phyloP scores from a whole-genome alignment of 179 eudicot genomes.

The Spergularia azorica region DNA sequence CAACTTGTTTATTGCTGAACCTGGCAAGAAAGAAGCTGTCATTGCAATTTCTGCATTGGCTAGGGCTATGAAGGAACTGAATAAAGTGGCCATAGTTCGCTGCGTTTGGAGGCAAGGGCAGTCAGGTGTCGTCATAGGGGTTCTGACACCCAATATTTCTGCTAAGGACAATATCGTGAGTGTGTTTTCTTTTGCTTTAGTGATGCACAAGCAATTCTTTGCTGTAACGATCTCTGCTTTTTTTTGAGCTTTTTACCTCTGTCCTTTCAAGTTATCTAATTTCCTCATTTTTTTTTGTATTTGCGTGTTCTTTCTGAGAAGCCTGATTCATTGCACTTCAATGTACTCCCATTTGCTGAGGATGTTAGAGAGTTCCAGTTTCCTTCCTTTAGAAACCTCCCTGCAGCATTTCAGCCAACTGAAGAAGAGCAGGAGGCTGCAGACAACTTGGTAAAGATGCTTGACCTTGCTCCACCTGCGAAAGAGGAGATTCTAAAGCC shows the following conservation, averaged over 20 bases:
- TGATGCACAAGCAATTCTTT: neutral
- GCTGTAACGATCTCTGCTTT: neutral
- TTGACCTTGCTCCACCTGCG: conserved; percentile 83
- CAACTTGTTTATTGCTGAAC: conserved; percentile 85
- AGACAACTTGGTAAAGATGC: conserved; percentile 83
- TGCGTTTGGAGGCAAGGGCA: conserved; percentile 99
- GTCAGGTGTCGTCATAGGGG: conserved; percentile 76
- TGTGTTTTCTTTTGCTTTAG: conserved; percentile 14
- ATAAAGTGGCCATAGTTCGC: conserved; percentile 88
- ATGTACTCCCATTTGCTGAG: conserved; percentile 91
- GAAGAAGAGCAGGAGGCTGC: conserved; percentile 84
- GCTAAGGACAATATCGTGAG: conserved; percentile 71
- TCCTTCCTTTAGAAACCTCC: conserved; percentile 82
- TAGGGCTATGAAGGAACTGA: conserved; percentile 91
- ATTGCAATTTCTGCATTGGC: conserved; percentile 87
- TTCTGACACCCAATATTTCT: conserved; percentile 85
- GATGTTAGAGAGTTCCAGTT: conserved; percentile 98
- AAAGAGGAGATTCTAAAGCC: conserved; percentile 77
- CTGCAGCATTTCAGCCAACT: conserved; percentile 71
- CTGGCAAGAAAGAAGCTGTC: conserved; percentile 73
- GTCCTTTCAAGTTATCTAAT: neutral
- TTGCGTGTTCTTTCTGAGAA: conserved; percentile 35
- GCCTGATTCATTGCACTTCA: conserved; percentile 98
- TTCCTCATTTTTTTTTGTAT: neutral
- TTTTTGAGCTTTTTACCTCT: neutral